Percentiles rank a stretch among this genome's conserved stretches.
These are phyloP conservation scores for Tympanopsis confertula DNA, from an alignment of 2,329 filamentous ascomycete genomes.

Conservation along the genomic window DNA sequence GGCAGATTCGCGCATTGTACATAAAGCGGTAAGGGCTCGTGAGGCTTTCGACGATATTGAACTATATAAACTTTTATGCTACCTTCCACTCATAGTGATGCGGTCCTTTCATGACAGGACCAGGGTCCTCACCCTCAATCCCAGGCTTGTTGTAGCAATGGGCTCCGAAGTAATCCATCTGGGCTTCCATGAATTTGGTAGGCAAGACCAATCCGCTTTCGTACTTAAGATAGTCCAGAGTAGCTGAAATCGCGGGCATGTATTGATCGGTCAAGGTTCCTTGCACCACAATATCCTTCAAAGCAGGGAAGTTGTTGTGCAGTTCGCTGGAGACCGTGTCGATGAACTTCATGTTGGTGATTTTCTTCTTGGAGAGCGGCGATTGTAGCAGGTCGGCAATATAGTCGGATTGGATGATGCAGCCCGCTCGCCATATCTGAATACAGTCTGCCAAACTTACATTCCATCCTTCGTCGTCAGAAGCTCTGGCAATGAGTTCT, in stretches of 20 bases:
- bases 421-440: constrained; percentile 58
- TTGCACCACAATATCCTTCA: constrained; percentile 44
- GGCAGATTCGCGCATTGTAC: no score
- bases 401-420: constrained; percentile 59
- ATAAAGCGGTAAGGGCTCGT: no score
- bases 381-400: constrained; percentile 46
- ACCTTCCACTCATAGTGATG: constrained; percentile 53
- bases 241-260: constrained; percentile 47
- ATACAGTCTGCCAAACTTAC: constrained; percentile 37
- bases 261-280: constrained; percentile 44
- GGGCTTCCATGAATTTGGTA: constrained; percentile 58
- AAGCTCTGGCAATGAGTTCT: constrained; percentile 47
- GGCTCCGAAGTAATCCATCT: constrained; percentile 60
- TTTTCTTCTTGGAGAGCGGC: constrained; percentile 24
- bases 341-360: constrained; percentile 30
- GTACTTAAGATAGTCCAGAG: constrained; percentile 58
- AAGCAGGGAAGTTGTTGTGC: constrained; percentile 29
- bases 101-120: constrained; percentile 39
- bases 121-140: constrained; percentile 35
- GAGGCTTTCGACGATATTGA: no score
- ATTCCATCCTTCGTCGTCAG: constrained; percentile 46
- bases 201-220: constrained; percentile 45
- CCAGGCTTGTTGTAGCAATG: constrained; percentile 45
- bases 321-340: constrained; percentile 39
- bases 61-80: no score